Evolutionary conservation across 208 protist species (phyloP).

Genomic region (Leishmania lainsoni): DNA sequence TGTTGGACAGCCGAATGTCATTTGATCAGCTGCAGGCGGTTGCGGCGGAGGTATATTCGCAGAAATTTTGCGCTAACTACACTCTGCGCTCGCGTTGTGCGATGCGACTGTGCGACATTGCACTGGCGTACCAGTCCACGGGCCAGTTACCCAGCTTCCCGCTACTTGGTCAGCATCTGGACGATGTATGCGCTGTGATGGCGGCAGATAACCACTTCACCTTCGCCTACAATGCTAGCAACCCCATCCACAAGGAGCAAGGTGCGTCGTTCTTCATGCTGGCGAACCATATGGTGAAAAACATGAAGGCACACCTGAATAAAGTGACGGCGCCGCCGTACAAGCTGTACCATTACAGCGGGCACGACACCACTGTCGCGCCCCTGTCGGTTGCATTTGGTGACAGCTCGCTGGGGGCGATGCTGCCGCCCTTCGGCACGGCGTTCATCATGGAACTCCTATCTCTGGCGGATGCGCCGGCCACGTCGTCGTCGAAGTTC

Average conservation of each 20-base stretch:
- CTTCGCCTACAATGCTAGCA: slow-evolving; percentile 54
- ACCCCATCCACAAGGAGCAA: slow-evolving; percentile 44
- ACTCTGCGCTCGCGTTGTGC: slow-evolving; percentile 38
- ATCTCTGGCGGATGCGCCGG: slow-evolving; percentile 2
- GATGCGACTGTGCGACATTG: slow-evolving; percentile 59
- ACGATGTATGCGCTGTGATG: slow-evolving; percentile 40
- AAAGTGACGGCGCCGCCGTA: slow-evolving; percentile 22
- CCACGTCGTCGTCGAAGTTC: slow-evolving; percentile 9
- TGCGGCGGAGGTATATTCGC: slow-evolving; percentile 38
- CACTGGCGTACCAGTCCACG: slow-evolving; percentile 43
- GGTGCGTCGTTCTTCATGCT: slow-evolving; percentile 59
- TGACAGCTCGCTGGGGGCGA: slow-evolving; percentile 36
- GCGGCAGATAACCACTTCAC: slow-evolving; percentile 22
- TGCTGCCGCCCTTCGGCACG: slow-evolving; percentile 69
- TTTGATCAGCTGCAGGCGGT: slow-evolving; percentile 36
- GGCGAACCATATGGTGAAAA: slow-evolving; percentile 42
- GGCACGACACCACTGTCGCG: slow-evolving; percentile 68
- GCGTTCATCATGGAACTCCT: slow-evolving; percentile 67
- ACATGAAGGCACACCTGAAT: slow-evolving; percentile 41
- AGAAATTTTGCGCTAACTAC: slow-evolving; percentile 44
- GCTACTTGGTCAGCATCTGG: slow-evolving; percentile 32
- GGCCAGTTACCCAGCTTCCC: slow-evolving; percentile 31
- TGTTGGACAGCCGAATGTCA: slow-evolving; percentile 29
- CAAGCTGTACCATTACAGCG: slow-evolving; percentile 75
- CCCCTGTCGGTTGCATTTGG: slow-evolving; percentile 55